A percentile compares a stretch with the other conserved stretches of the same genome.
These are phyloP conservation scores for Hypoxylon sp. DNA, from an alignment of 2,329 filamentous ascomycete genomes.

Conservation along the genomic window DNA sequence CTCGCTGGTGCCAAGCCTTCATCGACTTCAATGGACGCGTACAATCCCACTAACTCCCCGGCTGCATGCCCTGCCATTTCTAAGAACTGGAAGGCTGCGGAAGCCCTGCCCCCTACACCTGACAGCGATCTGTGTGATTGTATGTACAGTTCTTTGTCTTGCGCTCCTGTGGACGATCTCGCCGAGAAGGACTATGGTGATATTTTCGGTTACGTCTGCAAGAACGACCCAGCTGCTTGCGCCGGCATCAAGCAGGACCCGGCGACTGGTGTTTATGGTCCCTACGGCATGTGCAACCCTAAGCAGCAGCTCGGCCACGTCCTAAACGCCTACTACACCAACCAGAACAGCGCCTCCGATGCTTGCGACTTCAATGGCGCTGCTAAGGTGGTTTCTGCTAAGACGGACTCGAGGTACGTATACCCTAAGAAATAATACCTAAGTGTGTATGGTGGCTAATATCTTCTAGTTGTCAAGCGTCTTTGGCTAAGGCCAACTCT, in stretches of 20 bases:
- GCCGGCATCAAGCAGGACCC: slow-evolving; percentile 70
- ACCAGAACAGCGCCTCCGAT: slow-evolving; percentile 62
- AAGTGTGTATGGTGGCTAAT: slow-evolving; percentile 10
- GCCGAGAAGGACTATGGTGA: slow-evolving; percentile 68
- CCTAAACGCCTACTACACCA: slow-evolving; percentile 71
- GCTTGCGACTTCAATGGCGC: slow-evolving; percentile 73
- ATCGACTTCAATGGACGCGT: slow-evolving; percentile 71
- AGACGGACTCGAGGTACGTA: slow-evolving; percentile 48
- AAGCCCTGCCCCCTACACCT: slow-evolving; percentile 78
- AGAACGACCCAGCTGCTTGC: slow-evolving; percentile 65
- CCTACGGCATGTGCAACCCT: slow-evolving; percentile 75
- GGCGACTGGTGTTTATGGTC: slow-evolving; percentile 70
- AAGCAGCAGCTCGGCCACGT: slow-evolving; percentile 73
- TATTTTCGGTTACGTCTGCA: slow-evolving; percentile 59
- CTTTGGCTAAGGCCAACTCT: slow-evolving; percentile 62
- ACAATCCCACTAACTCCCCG: slow-evolving; percentile 75
- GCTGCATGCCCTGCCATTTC: slow-evolving; percentile 74
- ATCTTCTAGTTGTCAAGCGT: slow-evolving; percentile 62
- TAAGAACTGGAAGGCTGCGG: slow-evolving; percentile 71
- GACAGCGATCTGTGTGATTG: slow-evolving; percentile 78
- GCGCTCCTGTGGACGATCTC: slow-evolving; percentile 69
- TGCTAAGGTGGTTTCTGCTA: slow-evolving; percentile 59
- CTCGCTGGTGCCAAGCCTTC: slow-evolving; percentile 73
- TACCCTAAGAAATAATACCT: background rate
- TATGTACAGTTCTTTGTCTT: slow-evolving; percentile 77